phyloP scores from a whole-genome alignment of 345 rosid species.

The Sisymbrium irio region DNA sequence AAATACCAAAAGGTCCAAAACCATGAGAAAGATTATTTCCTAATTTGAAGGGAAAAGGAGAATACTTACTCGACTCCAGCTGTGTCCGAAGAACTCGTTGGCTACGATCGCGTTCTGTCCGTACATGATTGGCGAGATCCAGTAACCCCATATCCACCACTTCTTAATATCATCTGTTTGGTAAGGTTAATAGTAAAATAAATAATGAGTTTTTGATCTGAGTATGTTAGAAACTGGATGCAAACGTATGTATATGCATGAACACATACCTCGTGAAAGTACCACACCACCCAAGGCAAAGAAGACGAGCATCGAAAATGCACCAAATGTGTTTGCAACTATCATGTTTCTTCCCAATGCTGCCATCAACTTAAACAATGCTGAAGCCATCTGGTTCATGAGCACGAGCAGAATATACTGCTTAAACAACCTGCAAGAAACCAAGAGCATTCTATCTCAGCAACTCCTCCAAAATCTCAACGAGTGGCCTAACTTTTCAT shows the following conservation, averaged over 20 bases:
- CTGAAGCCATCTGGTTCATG: slow-evolving; percentile 62
- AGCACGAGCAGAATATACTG: slow-evolving; percentile 56
- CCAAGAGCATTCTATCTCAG: slow-evolving; percentile 9
- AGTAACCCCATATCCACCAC: slow-evolving; percentile 93
- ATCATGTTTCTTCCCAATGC: slow-evolving; percentile 61
- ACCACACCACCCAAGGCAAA: slow-evolving; percentile 64
- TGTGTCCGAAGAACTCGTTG: slow-evolving; percentile 69
- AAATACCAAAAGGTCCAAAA: background rate
- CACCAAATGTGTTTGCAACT: slow-evolving; percentile 58
- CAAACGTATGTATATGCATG: background rate
- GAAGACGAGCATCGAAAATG: slow-evolving; percentile 49
- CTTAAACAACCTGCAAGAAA: slow-evolving; percentile 52
- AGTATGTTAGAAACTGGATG: background rate
- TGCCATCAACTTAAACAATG: slow-evolving; percentile 54
- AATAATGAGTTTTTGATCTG: background rate
- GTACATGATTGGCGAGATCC: slow-evolving; percentile 81
- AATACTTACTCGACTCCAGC: slow-evolving; percentile 55
- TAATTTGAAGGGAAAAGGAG: background rate
- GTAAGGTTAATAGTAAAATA: background rate
- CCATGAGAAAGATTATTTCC: background rate
- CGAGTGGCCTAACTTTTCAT: background rate
- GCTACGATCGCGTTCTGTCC: slow-evolving; percentile 63
- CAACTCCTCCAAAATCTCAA: background rate
- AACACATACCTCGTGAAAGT: slow-evolving; percentile 48
- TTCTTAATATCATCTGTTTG: slow-evolving; percentile 62